These are phyloP conservation scores for Pseudogymnoascus sp. DNA, from an alignment of 2,329 filamentous ascomycete species.

Conservation along the genomic window DNA sequence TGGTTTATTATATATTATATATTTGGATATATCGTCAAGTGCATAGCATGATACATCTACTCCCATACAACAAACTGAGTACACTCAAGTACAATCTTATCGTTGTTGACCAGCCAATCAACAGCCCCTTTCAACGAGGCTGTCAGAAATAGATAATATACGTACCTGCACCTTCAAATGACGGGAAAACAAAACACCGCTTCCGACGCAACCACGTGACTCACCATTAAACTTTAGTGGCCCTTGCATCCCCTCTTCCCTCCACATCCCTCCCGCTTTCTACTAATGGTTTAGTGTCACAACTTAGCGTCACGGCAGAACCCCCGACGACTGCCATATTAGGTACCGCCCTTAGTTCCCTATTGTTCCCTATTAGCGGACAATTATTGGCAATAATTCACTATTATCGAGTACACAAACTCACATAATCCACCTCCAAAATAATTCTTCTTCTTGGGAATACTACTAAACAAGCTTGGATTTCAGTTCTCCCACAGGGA, in stretches of 20 bases:
- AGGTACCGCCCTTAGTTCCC: not conserved
- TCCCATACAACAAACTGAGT: not conserved
- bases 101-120: not conserved
- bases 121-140: not conserved
- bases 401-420: not conserved
- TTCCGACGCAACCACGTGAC: not conserved
- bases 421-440: not conserved
- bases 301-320: not conserved
- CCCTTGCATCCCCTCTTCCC: not conserved
- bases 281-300: not conserved
- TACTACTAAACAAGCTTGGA: not conserved
- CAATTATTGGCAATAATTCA: not conserved
- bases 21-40: not conserved
- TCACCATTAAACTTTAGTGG: not conserved
- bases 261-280: not conserved
- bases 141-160: not conserved
- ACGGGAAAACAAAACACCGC: too few relatives aligned
- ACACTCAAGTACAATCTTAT: not conserved
- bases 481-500: not conserved
- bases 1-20: not conserved
- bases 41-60: not conserved
- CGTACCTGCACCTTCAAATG: not conserved
- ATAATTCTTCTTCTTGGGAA: not conserved
- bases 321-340: not conserved
- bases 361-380: not conserved